phyloP scores from a whole-genome alignment of 495 filamentous ascomycete species.

The Usnea hakonensis region DNA sequence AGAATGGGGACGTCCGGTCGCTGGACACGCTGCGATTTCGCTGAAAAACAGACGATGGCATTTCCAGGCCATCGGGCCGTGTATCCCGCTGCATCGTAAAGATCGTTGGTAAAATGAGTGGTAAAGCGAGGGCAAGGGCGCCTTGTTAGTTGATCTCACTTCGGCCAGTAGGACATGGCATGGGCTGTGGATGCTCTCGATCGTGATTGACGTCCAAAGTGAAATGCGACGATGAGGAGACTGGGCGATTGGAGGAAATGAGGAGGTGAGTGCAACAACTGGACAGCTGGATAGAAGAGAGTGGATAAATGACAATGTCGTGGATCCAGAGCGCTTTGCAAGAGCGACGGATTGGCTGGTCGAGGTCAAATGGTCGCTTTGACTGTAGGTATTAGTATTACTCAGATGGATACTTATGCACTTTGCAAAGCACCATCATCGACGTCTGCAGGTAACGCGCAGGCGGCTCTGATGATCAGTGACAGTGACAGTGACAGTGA shows the following conservation, averaged over 20 bases:
- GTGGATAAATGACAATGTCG: background rate
- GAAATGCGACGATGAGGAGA: background rate
- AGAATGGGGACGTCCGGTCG: constrained; percentile 26
- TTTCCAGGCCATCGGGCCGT: constrained; percentile 14
- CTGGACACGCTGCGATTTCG: constrained; percentile 25
- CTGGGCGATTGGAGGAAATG: background rate
- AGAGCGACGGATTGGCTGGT: background rate
- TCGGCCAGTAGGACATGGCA: constrained; percentile 4
- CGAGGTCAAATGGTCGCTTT: background rate
- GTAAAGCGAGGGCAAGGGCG: background rate
- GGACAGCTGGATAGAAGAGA: background rate
- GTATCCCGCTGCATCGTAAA: constrained; percentile 16
- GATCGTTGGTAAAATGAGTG: background rate
- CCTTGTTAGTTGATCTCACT: background rate
- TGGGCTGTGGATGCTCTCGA: constrained; percentile 18
- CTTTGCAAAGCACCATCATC: background rate
- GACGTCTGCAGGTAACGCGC: background rate
- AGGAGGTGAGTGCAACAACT: background rate
- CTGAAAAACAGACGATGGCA: constrained; percentile 7
- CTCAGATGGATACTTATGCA: background rate
- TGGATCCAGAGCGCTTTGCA: background rate
- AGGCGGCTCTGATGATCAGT: background rate
- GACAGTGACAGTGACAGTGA: too few relatives aligned
- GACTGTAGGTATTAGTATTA: background rate
- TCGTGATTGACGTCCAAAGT: background rate